phyloP scores from a whole-genome alignment of 2,329 filamentous ascomycete genomes.

The Fusarium pilosicola region DNA sequence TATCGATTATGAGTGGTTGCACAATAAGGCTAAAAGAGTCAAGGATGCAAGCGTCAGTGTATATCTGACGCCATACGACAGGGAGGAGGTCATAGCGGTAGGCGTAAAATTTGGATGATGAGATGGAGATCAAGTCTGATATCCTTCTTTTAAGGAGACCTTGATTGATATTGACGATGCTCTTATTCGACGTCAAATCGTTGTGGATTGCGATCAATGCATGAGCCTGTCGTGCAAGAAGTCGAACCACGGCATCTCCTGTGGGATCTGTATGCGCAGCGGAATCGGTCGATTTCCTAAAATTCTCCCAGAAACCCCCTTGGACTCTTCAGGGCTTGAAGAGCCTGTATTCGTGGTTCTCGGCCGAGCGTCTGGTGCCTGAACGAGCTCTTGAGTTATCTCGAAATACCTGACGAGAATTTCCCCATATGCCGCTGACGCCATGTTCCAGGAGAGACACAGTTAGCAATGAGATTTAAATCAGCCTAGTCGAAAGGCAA shows the following conservation, averaged over 20 bases:
- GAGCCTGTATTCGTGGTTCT: not conserved
- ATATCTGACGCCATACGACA: constrained; percentile 74
- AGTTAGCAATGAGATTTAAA: not conserved
- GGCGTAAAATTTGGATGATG: constrained; percentile 74
- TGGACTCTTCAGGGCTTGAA: not conserved
- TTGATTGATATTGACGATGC: constrained; percentile 5
- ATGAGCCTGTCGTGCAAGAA: constrained; percentile 47
- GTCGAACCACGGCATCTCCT: constrained; percentile 35
- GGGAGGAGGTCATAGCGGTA: constrained; percentile 75
- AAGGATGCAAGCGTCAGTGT: constrained; percentile 75
- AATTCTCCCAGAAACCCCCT: not conserved
- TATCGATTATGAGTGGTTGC: not conserved
- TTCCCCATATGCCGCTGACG: constrained; percentile 17
- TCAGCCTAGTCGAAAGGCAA: not conserved
- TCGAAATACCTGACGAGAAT: constrained; percentile 43
- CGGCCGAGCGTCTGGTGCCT: not conserved
- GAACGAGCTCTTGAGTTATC: constrained; percentile 31
- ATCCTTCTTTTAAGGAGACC: constrained; percentile 55
- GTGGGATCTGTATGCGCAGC: constrained; percentile 11
- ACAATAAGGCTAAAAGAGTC: constrained; percentile 59
- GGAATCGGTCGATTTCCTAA: not conserved
- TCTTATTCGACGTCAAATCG: not conserved
- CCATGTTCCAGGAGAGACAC: constrained; percentile 29
- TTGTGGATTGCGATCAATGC: constrained; percentile 40
- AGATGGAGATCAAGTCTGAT: constrained; percentile 66